These are phyloP conservation scores for Pseudocercospora cruenta DNA, from an alignment of 2,329 filamentous ascomycete species.

Conservation along the genomic window DNA sequence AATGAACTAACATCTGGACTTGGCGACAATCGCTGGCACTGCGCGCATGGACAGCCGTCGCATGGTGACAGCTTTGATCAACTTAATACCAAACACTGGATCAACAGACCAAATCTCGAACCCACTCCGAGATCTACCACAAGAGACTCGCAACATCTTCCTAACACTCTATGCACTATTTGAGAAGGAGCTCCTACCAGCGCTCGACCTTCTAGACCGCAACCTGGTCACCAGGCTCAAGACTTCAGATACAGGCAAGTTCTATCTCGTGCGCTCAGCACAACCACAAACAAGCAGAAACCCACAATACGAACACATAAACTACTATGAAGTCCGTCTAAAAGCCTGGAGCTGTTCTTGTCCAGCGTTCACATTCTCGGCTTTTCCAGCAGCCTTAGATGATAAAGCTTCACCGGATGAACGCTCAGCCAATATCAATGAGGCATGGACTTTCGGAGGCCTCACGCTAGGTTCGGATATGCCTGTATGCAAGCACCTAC, in stretches of 20 bases:
- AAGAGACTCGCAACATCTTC: constrained; percentile 54
- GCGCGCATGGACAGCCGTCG: constrained; percentile 18
- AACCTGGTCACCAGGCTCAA: constrained; percentile 64
- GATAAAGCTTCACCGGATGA: background rate
- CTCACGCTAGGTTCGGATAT: constrained; percentile 47
- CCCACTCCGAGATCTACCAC: constrained; percentile 43
- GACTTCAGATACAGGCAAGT: background rate
- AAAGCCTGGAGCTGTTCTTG: constrained; percentile 87
- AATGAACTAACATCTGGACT: background rate
- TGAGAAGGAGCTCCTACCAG: constrained; percentile 77
- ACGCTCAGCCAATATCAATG: background rate
- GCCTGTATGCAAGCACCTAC: constrained; percentile 81
- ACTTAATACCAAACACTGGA: constrained; percentile 33
- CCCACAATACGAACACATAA: constrained; percentile 32
- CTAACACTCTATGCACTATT: constrained; percentile 84
- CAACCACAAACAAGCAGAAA: constrained; percentile 37
- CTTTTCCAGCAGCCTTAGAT: constrained; percentile 54
- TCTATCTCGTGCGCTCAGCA: constrained; percentile 68
- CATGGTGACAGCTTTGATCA: constrained; percentile 35
- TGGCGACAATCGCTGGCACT: background rate
- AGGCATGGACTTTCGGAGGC: constrained; percentile 52
- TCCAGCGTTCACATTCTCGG: constrained; percentile 76
- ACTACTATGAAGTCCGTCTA: constrained; percentile 78
- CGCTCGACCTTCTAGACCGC: constrained; percentile 84
- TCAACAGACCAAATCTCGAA: constrained; percentile 42